Conservation (phyloP, 2,329 filamentous ascomycete species). For the Colletotrichum shisoi region DNA sequence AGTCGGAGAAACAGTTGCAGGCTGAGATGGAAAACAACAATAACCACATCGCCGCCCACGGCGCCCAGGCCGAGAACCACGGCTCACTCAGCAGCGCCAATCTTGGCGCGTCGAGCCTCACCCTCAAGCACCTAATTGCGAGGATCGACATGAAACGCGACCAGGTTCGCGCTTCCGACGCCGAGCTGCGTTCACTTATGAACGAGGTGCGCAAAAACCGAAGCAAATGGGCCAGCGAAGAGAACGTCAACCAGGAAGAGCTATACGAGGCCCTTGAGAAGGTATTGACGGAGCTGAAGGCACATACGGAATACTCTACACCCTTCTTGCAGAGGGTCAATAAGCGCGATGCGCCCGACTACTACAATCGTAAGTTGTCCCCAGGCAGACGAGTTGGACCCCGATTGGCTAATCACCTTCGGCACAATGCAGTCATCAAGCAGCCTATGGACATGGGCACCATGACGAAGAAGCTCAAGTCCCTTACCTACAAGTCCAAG, state of each 20-base stretch:
- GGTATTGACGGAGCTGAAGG: constrained; percentile 95
- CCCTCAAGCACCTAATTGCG: constrained; percentile 94
- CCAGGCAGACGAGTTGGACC: constrained; percentile 20
- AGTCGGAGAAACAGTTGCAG: constrained; percentile 94
- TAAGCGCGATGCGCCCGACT: constrained; percentile 96
- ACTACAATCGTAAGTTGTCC: constrained; percentile 77
- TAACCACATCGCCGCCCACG: constrained; percentile 59
- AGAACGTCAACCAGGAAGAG: constrained; percentile 96
- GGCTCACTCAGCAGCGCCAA: constrained; percentile 93
- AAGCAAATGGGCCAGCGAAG: constrained; percentile 98
- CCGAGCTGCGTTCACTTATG: constrained; percentile 89
- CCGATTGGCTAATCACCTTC: constrained; percentile 41
- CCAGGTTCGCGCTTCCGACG: constrained; percentile 89
- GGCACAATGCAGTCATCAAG: constrained; percentile 75
- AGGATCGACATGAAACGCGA: constrained; percentile 93
- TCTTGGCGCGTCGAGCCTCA: constrained; percentile 92
- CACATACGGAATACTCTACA: constrained; percentile 96
- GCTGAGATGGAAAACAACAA: constrained; percentile 84
- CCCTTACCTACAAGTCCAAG: constrained; percentile 82
- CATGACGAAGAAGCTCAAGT: constrained; percentile 97
- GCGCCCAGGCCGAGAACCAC: constrained; percentile 70
- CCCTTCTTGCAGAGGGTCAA: constrained; percentile 94
- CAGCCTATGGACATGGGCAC: constrained; percentile 96
- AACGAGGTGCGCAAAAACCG: constrained; percentile 97
- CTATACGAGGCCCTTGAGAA: constrained; percentile 97